Percentiles rank a stretch among this genome's conserved stretches.
Evolutionary conservation across 108 stramenopile species (phyloP).

Genomic region (Nannochloropsis oceanica): DNA sequence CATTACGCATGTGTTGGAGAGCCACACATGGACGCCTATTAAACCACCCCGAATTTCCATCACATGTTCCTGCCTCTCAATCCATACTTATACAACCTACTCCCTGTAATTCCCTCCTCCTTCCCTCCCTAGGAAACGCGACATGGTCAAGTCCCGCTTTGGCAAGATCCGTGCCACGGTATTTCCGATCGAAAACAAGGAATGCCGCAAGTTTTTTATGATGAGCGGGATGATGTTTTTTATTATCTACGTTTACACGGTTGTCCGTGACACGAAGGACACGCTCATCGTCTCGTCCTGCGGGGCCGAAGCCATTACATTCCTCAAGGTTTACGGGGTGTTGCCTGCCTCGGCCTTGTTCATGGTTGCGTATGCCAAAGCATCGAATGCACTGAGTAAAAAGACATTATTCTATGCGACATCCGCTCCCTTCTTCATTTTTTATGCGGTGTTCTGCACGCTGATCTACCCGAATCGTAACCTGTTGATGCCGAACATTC

Average conservation of each 20-base stretch:
- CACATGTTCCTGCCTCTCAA: too few species aligned
- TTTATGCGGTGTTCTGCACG: slow-evolving; percentile 66
- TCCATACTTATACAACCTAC: not conserved
- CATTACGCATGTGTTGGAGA: not conserved
- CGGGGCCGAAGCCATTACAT: slow-evolving; percentile 89
- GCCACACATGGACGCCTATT: not conserved
- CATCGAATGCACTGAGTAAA: slow-evolving; percentile 65
- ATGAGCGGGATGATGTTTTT: slow-evolving; percentile 87
- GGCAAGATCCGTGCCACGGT: slow-evolving; percentile 39
- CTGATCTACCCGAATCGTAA: slow-evolving; percentile 65
- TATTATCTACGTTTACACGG: slow-evolving; percentile 95
- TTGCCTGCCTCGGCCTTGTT: slow-evolving; percentile 43
- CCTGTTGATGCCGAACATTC: slow-evolving; percentile 38
- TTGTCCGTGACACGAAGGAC: slow-evolving; percentile 61
- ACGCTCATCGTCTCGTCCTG: slow-evolving; percentile 35
- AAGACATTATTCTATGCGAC: slow-evolving; percentile 70
- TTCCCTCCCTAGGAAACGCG: not conserved
- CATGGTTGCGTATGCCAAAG: slow-evolving; percentile 61
- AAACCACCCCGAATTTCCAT: too few species aligned
- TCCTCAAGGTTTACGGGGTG: slow-evolving; percentile 59
- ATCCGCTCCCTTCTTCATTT: slow-evolving; percentile 66
- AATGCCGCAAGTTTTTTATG: slow-evolving; percentile 72
- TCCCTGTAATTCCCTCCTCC: not conserved
- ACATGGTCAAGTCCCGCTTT: not conserved
- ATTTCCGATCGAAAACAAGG: slow-evolving; percentile 64